Evolutionary conservation across 2,329 filamentous ascomycete species (phyloP), one percentile per base, ranked within the genome.

Genomic region (Paecilomyces niveus): DNA sequence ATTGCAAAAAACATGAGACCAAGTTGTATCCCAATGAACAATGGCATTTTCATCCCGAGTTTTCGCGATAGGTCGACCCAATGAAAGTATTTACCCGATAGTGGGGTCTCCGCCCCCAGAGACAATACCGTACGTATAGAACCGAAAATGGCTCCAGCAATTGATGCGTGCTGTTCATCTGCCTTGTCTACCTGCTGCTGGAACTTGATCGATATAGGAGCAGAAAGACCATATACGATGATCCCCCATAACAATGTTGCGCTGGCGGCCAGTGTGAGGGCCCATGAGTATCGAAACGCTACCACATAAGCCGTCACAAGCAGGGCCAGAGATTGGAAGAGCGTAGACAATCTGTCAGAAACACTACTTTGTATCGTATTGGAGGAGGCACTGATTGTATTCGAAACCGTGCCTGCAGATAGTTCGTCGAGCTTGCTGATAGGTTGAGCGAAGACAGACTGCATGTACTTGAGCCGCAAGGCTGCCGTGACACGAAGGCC

Each of bases 321-420:
- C 1, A 78, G 65, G 2, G 78, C 68, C 2, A 76, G 55, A 1
- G 71, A 74, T 55, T 79, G 74, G 31, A 81, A 70, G 1, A 81
- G 68, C 1, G 69, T 69, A 1, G 74, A 73, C 4, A 84, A 68
- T 56, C 80, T 79, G 62, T 83, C 81, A 0, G 81, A 83, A n/a
- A 83, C 78, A 18, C 80, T 81, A 26, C 80, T 71, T 58, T 84
- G 82, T 10, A 84, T 75, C 0, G 77, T 78, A 61, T 83, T 83
- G 32, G 80, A 76, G 0, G 79, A 78, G 0, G 77, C 76, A 0
- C 81, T 83, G 62, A 84, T 81, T 1, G 80, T 77, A 49, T 78
- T 79, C 0, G 79, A 77, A 11, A 81, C 79, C 15, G 77, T 76
- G 15, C 81, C 81, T 0, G 79, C 69, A 1, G 81, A 80, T 24